Percentiles rank a stretch among this genome's conserved stretches.
These are phyloP conservation scores for Aureobasidium sp. DNA, from an alignment of 2,329 filamentous ascomycete genomes.

Conservation along the genomic window DNA sequence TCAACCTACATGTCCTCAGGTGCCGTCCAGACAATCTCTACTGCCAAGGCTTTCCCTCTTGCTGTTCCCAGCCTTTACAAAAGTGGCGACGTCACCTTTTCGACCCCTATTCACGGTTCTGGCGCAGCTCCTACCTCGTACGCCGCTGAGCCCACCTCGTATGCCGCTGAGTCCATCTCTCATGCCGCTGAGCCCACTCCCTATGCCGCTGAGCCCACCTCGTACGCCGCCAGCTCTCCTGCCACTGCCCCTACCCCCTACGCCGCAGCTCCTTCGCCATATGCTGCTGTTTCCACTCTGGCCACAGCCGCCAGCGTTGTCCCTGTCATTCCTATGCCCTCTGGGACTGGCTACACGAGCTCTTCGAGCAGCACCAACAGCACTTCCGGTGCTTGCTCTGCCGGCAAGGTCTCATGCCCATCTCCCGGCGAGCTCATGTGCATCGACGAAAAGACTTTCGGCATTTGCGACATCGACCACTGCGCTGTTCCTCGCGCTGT, in stretches of 20 bases:
- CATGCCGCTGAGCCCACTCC: slow-evolving; percentile 19
- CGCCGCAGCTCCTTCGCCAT: slow-evolving; percentile 16
- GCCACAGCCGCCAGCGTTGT: slow-evolving; percentile 2
- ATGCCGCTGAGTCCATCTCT: slow-evolving; percentile 10
- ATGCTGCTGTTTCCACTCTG: neutral
- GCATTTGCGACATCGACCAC: slow-evolving; percentile 35
- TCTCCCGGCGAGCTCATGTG: slow-evolving; percentile 35
- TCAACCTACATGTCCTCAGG: slow-evolving; percentile 9
- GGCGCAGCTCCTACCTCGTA: neutral
- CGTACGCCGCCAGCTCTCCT: slow-evolving; percentile 15
- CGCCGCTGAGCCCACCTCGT: neutral
- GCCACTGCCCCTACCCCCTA: slow-evolving; percentile 19
- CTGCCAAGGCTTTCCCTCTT: slow-evolving; percentile 18
- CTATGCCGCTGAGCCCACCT: neutral
- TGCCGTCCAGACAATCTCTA: neutral
- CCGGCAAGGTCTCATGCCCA: slow-evolving; percentile 28
- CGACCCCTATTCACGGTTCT: neutral
- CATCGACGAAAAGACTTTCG: slow-evolving; percentile 34
- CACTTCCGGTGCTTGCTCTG: slow-evolving; percentile 16
- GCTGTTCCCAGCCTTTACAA: slow-evolving; percentile 13
- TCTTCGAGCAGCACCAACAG: neutral
- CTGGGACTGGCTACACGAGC: slow-evolving; percentile 8
- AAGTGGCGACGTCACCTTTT: neutral
- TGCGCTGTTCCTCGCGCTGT: slow-evolving; percentile 33
- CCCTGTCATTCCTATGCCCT: slow-evolving; percentile 11